phyloP scores from a whole-genome alignment of 176 grass and related monocot genomes.

The Hordeum vulgare region MorexV3_pseudomolecules_assembly NC_058520.1:425217038-425217537 shows the following conservation, averaged over 20 bases:
- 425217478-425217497: neutral
- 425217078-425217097: constrained; percentile 53
- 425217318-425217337: constrained; percentile 7
- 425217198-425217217: neutral
- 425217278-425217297: constrained; percentile 5
- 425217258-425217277: constrained; percentile 10
- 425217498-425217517: no score
- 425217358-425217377: constrained; percentile 40
- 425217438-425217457: neutral
- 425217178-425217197: neutral
- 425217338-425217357: constrained; percentile 40
- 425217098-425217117: constrained; percentile 51
- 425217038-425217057: constrained; percentile 60
- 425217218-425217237: no score
- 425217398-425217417: neutral
- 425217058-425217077: constrained; percentile 43
- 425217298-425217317: neutral
- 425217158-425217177: constrained; percentile 7
- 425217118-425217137: neutral
- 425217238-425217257: neutral
- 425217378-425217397: constrained; percentile 25
- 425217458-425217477: neutral
- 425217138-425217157: constrained; percentile 35
- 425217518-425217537: neutral
- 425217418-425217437: neutral